phyloP scores from a whole-genome alignment of 352 stramenopile genomes.

The Phytophthora parvispora region DNA sequence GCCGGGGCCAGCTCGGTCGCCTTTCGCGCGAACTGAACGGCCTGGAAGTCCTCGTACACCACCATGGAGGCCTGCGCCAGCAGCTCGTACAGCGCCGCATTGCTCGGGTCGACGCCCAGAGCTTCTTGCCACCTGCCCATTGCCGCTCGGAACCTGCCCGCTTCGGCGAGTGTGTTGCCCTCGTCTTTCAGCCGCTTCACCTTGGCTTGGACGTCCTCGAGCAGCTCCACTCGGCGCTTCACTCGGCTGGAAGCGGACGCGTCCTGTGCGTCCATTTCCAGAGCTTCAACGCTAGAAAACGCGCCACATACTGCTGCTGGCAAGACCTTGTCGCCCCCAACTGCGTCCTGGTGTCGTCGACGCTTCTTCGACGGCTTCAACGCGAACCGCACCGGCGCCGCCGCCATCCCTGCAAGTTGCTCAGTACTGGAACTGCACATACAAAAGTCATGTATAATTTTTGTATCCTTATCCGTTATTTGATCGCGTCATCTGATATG shows the following conservation, averaged over 20 bases:
- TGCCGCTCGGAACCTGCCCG: slow-evolving; percentile 66
- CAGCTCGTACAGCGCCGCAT: slow-evolving; percentile 72
- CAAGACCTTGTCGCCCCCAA: neutral
- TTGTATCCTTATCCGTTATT: slow-evolving; percentile 6
- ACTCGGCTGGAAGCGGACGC: neutral
- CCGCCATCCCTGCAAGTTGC: neutral
- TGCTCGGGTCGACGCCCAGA: slow-evolving; percentile 48
- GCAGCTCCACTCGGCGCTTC: slow-evolving; percentile 34
- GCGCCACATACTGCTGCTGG: neutral
- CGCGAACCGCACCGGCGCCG: slow-evolving; percentile 37
- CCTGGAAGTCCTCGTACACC: slow-evolving; percentile 80
- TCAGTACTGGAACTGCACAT: neutral
- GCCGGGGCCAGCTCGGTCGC: slow-evolving; percentile 59
- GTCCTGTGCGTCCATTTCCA: slow-evolving; percentile 6
- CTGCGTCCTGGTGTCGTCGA: slow-evolving; percentile 24
- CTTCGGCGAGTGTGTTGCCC: slow-evolving; percentile 81
- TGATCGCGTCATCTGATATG: slow-evolving; percentile 3
- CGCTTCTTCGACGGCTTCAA: slow-evolving; percentile 44
- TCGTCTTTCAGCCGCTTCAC: slow-evolving; percentile 78
- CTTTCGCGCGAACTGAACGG: slow-evolving; percentile 71
- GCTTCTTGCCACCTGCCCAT: slow-evolving; percentile 80
- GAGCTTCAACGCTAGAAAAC: slow-evolving; percentile 15
- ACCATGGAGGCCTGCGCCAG: slow-evolving; percentile 79
- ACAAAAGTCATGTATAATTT: neutral
- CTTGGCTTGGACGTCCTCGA: slow-evolving; percentile 71